Conservation (phyloP, 495 filamentous ascomycete genomes). For the Lepraria neglecta region DNA sequence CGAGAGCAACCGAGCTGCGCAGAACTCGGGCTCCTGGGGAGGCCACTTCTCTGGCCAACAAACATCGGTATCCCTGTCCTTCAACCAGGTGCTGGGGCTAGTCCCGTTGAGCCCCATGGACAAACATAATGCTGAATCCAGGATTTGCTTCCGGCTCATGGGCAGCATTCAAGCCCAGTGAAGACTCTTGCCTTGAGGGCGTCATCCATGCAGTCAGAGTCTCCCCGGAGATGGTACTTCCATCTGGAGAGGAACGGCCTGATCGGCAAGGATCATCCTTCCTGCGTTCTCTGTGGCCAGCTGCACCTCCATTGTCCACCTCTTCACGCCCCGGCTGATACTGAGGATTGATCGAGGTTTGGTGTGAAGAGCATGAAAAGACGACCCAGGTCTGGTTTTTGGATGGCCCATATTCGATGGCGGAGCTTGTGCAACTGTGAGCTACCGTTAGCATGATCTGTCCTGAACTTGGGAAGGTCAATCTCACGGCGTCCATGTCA, state of each 20-base stretch:
- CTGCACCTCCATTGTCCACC: neutral
- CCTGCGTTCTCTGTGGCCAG: neutral
- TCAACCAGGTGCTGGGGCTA: conserved; percentile 33
- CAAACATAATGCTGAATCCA: conserved; percentile 28
- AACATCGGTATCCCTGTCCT: conserved; percentile 24
- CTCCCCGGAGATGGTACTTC: neutral
- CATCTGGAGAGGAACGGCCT: neutral
- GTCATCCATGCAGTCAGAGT: neutral
- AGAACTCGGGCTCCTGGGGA: conserved; percentile 33
- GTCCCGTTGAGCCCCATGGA: conserved; percentile 37
- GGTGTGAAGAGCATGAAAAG: neutral
- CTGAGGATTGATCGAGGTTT: neutral
- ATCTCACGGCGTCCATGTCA: conserved; percentile 1
- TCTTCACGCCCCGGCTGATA: neutral
- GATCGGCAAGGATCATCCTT: neutral
- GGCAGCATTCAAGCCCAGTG: conserved; percentile 21
- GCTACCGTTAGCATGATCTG: neutral
- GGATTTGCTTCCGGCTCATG: conserved; percentile 26
- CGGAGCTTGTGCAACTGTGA: conserved; percentile 6
- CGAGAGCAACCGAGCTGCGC: conserved; percentile 31
- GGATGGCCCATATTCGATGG: neutral
- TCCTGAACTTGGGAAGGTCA: neutral
- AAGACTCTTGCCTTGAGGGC: neutral
- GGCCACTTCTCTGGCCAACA: conserved; percentile 36
- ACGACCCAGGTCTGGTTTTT: conserved; percentile 12